Conservation (phyloP, 176 grass and related monocot genomes). For the Zoysia japonica region DNA sequence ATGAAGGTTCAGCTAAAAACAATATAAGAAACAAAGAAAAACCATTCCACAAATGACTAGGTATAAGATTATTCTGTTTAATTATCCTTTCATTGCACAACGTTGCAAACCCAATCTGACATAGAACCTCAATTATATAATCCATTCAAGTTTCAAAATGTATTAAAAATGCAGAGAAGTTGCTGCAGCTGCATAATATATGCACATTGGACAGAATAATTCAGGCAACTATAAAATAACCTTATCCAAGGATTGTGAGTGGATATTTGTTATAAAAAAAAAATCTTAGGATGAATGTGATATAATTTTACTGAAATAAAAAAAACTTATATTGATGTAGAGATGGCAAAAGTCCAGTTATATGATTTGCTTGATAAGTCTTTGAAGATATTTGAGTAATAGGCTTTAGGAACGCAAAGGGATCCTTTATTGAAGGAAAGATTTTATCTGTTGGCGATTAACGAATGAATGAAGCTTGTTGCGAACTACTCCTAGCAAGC, state of each 20-base stretch:
- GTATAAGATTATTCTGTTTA: background rate
- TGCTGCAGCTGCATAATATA: background rate
- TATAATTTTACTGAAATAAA: background rate
- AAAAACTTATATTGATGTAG: background rate
- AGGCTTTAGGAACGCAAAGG: background rate
- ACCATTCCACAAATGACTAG: background rate
- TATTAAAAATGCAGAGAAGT: background rate
- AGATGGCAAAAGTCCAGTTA: background rate
- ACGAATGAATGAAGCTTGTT: constrained; percentile 7
- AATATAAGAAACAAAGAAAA: constrained; percentile 7
- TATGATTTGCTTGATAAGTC: background rate
- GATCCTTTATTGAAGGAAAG: background rate
- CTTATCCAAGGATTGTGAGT: background rate
- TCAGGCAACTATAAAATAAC: background rate
- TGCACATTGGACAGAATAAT: background rate
- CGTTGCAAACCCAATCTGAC: background rate
- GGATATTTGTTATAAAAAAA: background rate
- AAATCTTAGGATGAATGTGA: background rate
- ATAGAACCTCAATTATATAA: background rate
- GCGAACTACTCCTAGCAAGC: constrained; percentile 12
- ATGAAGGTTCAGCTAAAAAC: background rate
- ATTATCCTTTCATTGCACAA: constrained; percentile 6
- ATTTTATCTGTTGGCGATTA: background rate
- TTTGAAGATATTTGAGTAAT: background rate
- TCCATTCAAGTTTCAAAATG: background rate